Evolutionary conservation across 352 stramenopile species (phyloP).

Genomic region (Phytopythium helicoides): DNA sequence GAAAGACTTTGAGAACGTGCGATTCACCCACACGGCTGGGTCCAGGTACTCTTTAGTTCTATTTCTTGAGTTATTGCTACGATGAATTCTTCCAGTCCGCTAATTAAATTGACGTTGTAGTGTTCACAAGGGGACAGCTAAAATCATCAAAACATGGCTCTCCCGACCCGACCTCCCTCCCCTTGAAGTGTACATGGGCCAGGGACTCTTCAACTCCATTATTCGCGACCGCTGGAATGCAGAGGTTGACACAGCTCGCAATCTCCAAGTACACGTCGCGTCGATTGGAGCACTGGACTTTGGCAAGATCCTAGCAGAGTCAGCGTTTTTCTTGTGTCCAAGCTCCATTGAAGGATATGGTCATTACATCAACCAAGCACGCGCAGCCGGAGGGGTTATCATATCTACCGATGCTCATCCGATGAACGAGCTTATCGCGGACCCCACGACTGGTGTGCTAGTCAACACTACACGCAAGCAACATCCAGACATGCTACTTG

Average conservation of each 20-base stretch:
- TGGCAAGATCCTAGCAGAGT: conserved; percentile 35
- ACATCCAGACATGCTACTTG: conserved; percentile 14
- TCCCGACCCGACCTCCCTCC: conserved; percentile 33
- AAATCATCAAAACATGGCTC: conserved; percentile 58
- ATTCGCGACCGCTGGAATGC: conserved; percentile 20
- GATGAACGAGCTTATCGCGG: conserved; percentile 61
- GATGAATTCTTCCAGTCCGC: background rate
- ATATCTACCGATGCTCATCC: conserved; percentile 48
- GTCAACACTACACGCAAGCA: conserved; percentile 7
- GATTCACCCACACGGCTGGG: conserved; percentile 53
- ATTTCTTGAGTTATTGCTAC: background rate
- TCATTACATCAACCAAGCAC: conserved; percentile 65
- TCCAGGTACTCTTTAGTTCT: conserved; percentile 1
- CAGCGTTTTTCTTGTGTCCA: conserved; percentile 49
- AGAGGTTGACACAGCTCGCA: conserved; percentile 17
- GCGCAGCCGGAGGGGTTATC: conserved; percentile 37
- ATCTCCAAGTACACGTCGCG: conserved; percentile 20
- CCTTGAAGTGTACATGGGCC: conserved; percentile 34
- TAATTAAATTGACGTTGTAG: conserved; percentile 13
- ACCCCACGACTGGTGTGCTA: conserved; percentile 12
- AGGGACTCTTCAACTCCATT: conserved; percentile 9
- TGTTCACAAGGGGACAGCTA: conserved; percentile 42
- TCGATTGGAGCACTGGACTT: conserved; percentile 25
- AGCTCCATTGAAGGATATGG: conserved; percentile 59
- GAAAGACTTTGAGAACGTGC: conserved; percentile 37